A percentile compares a stretch with the other conserved stretches of the same genome.
Evolutionary conservation across 176 grass and related monocot species (phyloP).

Genomic region (Saccharum spontaneum): DNA sequence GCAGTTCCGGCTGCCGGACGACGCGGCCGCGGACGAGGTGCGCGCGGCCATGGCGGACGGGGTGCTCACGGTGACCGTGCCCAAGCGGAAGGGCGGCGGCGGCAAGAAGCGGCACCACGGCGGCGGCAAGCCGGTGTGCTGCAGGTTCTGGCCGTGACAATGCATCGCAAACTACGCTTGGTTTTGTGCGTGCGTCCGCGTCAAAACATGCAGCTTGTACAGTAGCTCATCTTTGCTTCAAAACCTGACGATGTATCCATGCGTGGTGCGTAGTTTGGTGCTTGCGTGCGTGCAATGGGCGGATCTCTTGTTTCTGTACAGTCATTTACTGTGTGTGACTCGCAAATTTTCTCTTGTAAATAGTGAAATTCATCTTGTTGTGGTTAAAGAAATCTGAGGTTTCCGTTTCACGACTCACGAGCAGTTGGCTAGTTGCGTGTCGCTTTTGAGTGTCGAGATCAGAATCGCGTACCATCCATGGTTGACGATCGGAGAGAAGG

Average conservation of each 20-base stretch:
- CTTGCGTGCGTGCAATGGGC: neutral
- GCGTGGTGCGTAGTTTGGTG: neutral
- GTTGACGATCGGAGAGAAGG: neutral
- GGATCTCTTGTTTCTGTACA: neutral
- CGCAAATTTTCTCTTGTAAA: neutral
- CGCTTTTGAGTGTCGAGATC: neutral
- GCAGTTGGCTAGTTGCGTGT: neutral
- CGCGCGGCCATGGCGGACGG: conserved; percentile 55
- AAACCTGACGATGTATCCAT: neutral
- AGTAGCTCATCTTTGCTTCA: neutral
- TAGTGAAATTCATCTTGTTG: neutral
- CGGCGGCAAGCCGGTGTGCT: conserved; percentile 31
- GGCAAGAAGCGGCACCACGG: conserved; percentile 30
- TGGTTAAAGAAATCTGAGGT: too few relatives aligned
- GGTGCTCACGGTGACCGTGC: conserved; percentile 62
- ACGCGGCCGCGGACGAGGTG: conserved; percentile 39
- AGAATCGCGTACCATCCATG: neutral
- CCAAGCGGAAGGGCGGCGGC: conserved; percentile 31
- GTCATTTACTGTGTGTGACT: neutral
- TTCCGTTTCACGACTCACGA: too few relatives aligned
- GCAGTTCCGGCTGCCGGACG: conserved; percentile 40
- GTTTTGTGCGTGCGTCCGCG: neutral
- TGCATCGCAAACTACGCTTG: too few relatives aligned
- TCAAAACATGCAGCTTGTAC: neutral
- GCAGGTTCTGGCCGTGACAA: conserved; percentile 33